A percentile compares a stretch with the other conserved stretches of the same genome.
Evolutionary conservation across 768 basidiomycete genomes (phyloP).

Genomic region (Termitomyces sp.): DNA sequence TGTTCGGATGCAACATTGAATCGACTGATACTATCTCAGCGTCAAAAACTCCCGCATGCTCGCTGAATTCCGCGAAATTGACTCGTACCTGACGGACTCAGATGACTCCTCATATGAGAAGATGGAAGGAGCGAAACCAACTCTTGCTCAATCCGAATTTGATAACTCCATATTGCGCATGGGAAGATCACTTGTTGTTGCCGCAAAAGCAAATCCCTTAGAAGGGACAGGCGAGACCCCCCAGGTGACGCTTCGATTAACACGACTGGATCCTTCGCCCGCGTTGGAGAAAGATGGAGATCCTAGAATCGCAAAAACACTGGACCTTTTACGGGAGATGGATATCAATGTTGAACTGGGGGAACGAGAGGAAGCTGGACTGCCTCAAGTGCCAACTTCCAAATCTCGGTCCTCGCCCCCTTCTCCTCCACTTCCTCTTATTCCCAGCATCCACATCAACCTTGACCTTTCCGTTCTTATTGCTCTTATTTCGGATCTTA

Average conservation of each 20-base stretch:
- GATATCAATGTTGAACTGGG: conserved; percentile 70
- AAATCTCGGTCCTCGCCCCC: conserved; percentile 13
- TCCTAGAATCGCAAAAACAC: conserved; percentile 58
- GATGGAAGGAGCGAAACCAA: conserved; percentile 43
- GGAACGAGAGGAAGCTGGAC: conserved; percentile 35
- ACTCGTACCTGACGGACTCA: conserved; percentile 70
- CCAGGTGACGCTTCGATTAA: conserved; percentile 59
- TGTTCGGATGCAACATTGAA: background rate
- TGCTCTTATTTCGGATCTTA: conserved; percentile 79
- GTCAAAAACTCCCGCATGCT: conserved; percentile 74
- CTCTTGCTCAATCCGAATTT: conserved; percentile 48
- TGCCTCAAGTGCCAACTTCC: conserved; percentile 14
- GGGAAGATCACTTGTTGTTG: conserved; percentile 63
- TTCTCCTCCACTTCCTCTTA: conserved; percentile 20
- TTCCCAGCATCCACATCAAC: conserved; percentile 63
- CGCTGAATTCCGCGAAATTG: conserved; percentile 81
- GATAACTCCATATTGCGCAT: conserved; percentile 74
- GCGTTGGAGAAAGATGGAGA: conserved; percentile 32
- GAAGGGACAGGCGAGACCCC: conserved; percentile 38
- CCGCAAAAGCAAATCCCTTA: conserved; percentile 57
- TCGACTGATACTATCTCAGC: conserved; percentile 33
- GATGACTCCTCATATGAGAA: conserved; percentile 51
- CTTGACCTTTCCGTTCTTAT: conserved; percentile 84
- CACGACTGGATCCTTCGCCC: conserved; percentile 55
- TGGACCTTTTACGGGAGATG: conserved; percentile 53